Evolutionary conservation across 2,329 filamentous ascomycete genomes (phyloP).

Genomic region (Rutstroemia sp.): DNA sequence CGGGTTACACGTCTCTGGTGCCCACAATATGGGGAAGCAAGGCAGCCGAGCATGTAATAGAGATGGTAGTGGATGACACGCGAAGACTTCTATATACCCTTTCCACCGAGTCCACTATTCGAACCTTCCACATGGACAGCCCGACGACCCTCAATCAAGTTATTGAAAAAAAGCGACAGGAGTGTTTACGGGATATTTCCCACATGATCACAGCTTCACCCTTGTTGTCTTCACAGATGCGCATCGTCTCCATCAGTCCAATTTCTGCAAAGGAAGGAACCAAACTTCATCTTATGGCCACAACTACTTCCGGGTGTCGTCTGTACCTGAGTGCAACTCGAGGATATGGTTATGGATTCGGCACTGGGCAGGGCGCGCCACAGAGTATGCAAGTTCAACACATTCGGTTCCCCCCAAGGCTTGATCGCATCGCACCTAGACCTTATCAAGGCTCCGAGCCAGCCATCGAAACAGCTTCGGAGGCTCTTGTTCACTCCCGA

Average conservation of each 20-base stretch:
- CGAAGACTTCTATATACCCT: constrained; percentile 86
- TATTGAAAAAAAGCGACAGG: constrained; percentile 53
- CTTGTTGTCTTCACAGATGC: constrained; percentile 61
- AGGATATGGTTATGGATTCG: constrained; percentile 53
- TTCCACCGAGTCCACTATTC: constrained; percentile 79
- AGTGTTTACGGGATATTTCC: constrained; percentile 65
- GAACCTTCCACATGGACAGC: constrained; percentile 79
- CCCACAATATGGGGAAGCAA: constrained; percentile 40
- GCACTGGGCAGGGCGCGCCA: constrained; percentile 58
- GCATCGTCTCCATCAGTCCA: constrained; percentile 77
- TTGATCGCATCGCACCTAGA: constrained; percentile 23
- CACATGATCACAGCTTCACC: constrained; percentile 75
- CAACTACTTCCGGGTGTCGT: constrained; percentile 83
- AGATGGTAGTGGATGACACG: constrained; percentile 84
- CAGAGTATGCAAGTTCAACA: constrained; percentile 98
- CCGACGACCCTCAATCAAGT: constrained; percentile 53
- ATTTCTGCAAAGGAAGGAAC: constrained; percentile 73
- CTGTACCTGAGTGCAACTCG: constrained; percentile 88
- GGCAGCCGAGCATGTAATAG: constrained; percentile 57
- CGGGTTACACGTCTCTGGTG: constrained; percentile 60
- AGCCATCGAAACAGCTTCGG: constrained; percentile 34
- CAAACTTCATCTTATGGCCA: constrained; percentile 81
- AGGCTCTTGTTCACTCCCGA: constrained; percentile 41
- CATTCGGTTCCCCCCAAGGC: constrained; percentile 79
- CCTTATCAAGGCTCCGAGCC: constrained; percentile 19